phyloP scores from a whole-genome alignment of 371 early-diverging fungal species.

The Mortierella sp. region DNA sequence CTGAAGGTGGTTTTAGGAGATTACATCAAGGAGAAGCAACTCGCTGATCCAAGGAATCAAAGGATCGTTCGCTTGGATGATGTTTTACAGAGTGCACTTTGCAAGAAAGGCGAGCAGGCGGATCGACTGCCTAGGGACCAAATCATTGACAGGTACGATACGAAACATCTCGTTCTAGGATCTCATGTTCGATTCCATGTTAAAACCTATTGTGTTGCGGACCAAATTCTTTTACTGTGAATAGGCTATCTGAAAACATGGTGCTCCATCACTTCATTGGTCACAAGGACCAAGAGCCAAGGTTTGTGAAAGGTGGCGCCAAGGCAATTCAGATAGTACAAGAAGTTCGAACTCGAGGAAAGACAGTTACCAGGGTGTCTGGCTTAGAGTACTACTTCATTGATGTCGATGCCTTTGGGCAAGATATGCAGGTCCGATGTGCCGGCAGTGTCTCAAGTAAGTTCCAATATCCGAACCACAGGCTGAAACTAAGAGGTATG shows the following conservation, averaged over 20 bases:
- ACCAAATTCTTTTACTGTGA: conserved; percentile 13
- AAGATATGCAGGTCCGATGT: conserved; percentile 69
- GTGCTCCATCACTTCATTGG: conserved; percentile 37
- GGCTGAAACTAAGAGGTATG: neutral
- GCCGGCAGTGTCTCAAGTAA: conserved; percentile 76
- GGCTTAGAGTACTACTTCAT: conserved; percentile 72
- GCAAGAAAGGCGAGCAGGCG: conserved; percentile 35
- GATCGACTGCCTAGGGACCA: conserved; percentile 39
- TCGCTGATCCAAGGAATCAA: conserved; percentile 71
- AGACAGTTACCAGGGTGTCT: conserved; percentile 70
- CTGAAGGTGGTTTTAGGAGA: conserved; percentile 63
- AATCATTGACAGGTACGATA: conserved; percentile 28
- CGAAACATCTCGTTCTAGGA: neutral
- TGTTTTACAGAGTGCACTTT: conserved; percentile 19
- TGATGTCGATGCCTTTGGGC: conserved; percentile 70
- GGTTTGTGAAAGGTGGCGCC: conserved; percentile 52
- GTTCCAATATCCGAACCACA: conserved; percentile 3
- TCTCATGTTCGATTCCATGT: neutral
- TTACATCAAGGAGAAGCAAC: conserved; percentile 66
- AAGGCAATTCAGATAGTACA: conserved; percentile 68
- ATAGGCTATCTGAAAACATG: conserved; percentile 40
- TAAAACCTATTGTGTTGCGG: conserved; percentile 3
- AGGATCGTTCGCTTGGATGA: conserved; percentile 54
- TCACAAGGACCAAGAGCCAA: conserved; percentile 28
- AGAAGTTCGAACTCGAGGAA: conserved; percentile 72